Evolutionary conservation across 2,329 filamentous ascomycete genomes (phyloP).

Genomic region (Fusarium anguioides): DNA sequence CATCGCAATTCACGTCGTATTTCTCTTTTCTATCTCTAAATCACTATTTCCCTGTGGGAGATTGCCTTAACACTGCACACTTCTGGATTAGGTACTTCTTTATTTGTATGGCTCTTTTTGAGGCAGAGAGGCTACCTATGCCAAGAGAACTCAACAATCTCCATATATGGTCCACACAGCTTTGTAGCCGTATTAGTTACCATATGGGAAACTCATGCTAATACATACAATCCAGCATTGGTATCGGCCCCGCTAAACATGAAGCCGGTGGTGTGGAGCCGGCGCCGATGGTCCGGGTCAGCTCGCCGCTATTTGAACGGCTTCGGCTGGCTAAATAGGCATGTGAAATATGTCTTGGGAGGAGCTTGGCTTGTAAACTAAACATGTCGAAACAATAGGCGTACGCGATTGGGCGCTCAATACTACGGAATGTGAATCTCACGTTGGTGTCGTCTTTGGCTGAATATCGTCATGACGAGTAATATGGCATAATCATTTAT

Average conservation of each 20-base stretch:
- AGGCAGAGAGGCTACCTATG: too few species aligned
- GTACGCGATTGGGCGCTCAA: slow-evolving; percentile 18
- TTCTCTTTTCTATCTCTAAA: neutral
- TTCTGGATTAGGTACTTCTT: neutral
- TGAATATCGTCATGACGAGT: slow-evolving; percentile 26
- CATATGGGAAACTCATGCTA: neutral
- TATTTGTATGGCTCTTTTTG: neutral
- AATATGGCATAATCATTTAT: slow-evolving; percentile 36
- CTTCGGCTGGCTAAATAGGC: slow-evolving; percentile 9
- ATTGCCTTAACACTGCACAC: neutral
- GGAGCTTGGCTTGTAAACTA: neutral
- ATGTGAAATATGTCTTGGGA: slow-evolving; percentile 3
- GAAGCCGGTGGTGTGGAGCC: slow-evolving; percentile 20
- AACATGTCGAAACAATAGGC: neutral
- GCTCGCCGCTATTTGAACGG: slow-evolving; percentile 8
- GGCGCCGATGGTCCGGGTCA: slow-evolving; percentile 26
- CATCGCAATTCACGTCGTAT: neutral
- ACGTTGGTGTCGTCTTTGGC: slow-evolving; percentile 22
- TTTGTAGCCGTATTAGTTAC: neutral
- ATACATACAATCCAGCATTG: neutral
- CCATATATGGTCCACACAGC: neutral
- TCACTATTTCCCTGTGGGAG: too few species aligned
- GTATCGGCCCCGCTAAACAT: slow-evolving; percentile 6
- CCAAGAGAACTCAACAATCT: too few species aligned
- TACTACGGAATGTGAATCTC: slow-evolving; percentile 2